Conservation (phyloP, 805 yeast species). For the Hanseniaspora occidentalis region DNA sequence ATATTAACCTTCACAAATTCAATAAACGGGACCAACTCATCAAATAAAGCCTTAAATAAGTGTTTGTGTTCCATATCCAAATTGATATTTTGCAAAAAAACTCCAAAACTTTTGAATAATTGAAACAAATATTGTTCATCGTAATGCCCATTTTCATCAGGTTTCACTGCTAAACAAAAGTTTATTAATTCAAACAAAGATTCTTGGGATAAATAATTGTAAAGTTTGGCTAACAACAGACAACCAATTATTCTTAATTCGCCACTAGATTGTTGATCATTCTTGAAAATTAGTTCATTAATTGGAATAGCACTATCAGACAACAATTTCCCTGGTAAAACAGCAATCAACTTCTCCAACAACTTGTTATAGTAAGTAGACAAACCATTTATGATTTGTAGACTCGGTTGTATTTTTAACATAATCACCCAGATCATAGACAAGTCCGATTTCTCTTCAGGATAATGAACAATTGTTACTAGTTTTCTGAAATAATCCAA, state of each 20-base stretch:
- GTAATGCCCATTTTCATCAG: background rate
- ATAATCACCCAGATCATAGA: conserved; percentile 11
- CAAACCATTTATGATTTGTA: conserved; percentile 7
- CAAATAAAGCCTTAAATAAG: too few species aligned
- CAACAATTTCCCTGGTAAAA: conserved; percentile 13
- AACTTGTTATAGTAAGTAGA: conserved; percentile 13
- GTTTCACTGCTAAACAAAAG: background rate
- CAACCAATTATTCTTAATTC: conserved; percentile 16
- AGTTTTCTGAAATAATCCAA: conserved; percentile 19
- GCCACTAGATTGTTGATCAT: conserved; percentile 6
- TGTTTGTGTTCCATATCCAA: background rate
- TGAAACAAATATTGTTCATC: conserved; percentile 15
- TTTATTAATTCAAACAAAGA: background rate
- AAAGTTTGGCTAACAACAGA: conserved; percentile 17
- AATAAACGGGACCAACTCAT: too few species aligned
- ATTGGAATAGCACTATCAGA: conserved; percentile 9
- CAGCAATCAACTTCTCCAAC: conserved; percentile 18
- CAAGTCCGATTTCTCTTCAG: conserved; percentile 9
- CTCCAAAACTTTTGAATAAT: conserved; percentile 20
- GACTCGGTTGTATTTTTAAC: conserved; percentile 2
- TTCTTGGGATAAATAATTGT: background rate
- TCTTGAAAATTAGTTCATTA: conserved; percentile 2
- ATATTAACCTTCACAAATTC: too few species aligned
- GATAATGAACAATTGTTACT: conserved; percentile 12
- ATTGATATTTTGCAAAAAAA: conserved; percentile 12